Conservation (phyloP, 345 rosid genomes). For the Durio zibethinus region DNA sequence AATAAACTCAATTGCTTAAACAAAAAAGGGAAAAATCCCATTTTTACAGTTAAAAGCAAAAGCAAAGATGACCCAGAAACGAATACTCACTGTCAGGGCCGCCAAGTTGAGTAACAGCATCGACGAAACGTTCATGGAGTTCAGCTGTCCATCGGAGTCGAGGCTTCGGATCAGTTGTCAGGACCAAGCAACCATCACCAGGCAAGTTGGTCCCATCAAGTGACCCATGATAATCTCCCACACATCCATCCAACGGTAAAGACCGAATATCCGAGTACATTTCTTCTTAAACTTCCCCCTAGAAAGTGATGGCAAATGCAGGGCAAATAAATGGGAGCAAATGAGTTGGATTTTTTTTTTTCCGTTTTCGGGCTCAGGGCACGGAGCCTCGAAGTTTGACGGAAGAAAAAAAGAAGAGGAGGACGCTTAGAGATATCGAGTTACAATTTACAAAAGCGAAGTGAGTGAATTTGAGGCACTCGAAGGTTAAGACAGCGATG, state of each 20-base stretch:
- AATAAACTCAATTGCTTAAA: neutral
- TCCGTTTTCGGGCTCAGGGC: neutral
- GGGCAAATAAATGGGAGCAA: neutral
- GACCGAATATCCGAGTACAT: constrained; percentile 84
- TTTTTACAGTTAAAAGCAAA: neutral
- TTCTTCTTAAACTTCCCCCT: constrained; percentile 5
- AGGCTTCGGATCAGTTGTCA: constrained; percentile 95
- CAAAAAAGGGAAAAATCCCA: neutral
- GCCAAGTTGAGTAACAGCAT: constrained; percentile 92
- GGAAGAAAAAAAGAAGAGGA: neutral
- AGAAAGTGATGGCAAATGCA: neutral
- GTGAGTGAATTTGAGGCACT: constrained; percentile 15
- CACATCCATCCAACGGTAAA: constrained; percentile 58
- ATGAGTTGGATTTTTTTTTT: neutral
- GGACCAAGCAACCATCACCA: constrained; percentile 70
- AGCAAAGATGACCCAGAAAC: neutral
- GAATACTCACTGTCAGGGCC: constrained; percentile 79
- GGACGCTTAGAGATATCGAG: neutral
- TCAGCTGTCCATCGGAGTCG: constrained; percentile 97
- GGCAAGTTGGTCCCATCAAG: constrained; percentile 66
- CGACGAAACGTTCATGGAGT: constrained; percentile 90
- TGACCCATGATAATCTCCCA: constrained; percentile 39
- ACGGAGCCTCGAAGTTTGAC: constrained; percentile 10
- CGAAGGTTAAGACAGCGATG: constrained; percentile 28
- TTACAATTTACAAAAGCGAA: neutral